Conservation (phyloP, 2,329 filamentous ascomycete genomes). For the Pezicula radicicola region DNA sequence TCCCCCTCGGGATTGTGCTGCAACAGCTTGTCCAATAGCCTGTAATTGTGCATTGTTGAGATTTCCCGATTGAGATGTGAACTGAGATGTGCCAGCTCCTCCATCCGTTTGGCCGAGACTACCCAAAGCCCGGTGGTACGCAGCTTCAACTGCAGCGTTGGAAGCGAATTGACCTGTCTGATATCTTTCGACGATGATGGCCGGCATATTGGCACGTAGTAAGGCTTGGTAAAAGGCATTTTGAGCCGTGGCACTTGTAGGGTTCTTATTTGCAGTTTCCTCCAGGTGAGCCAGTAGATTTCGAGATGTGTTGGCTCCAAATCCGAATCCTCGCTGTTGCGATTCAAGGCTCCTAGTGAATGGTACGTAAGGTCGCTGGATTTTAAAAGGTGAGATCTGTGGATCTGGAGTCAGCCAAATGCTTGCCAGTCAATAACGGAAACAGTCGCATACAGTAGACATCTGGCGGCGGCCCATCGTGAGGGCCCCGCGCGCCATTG, state of each 20-base stretch:
- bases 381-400: constrained; percentile 10
- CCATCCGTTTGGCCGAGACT: constrained; percentile 46
- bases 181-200: constrained; percentile 88
- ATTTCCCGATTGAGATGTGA: constrained; percentile 29
- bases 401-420: background rate
- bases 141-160: constrained; percentile 72
- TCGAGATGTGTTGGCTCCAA: constrained; percentile 34
- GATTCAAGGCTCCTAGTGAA: constrained; percentile 4
- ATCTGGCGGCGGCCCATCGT: constrained; percentile 16
- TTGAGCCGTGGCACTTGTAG: constrained; percentile 80
- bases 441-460: constrained; percentile 11
- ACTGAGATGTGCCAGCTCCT: constrained; percentile 14
- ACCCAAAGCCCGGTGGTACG: constrained; percentile 74
- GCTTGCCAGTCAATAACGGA: no score
- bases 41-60: constrained; percentile 65
- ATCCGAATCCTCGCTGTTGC: constrained; percentile 22
- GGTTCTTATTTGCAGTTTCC: constrained; percentile 89
- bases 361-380: constrained; percentile 9
- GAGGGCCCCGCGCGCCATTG: constrained; percentile 12
- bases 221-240: constrained; percentile 93
- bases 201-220: constrained; percentile 87
- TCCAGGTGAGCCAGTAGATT: constrained; percentile 80
- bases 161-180: constrained; percentile 81
- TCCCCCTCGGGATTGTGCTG: constrained; percentile 65
- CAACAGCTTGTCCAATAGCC: constrained; percentile 78